These are phyloP conservation scores for Lasiosphaeria miniovina DNA, from an alignment of 495 filamentous ascomycete genomes.

Conservation along the genomic window DNA sequence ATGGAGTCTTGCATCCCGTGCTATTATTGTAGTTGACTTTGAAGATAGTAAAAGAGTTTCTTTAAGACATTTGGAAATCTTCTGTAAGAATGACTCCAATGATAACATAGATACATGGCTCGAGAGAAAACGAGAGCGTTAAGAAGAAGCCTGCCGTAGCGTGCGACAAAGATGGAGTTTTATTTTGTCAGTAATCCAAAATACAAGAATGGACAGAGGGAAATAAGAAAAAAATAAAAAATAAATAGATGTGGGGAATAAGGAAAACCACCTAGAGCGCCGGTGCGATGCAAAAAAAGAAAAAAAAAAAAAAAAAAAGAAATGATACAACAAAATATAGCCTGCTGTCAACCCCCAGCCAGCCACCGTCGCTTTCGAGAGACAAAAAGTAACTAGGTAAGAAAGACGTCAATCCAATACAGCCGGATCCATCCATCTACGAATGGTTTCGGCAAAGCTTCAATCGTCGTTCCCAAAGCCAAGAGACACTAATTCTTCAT, in stretches of 20 bases:
- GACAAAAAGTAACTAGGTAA: neutral
- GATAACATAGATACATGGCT: no score
- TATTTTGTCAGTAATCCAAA: neutral
- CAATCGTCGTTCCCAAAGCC: no score
- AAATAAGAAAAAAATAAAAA: conserved; percentile 1
- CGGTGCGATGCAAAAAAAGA: neutral
- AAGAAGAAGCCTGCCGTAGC: no score
- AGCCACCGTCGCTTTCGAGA: neutral
- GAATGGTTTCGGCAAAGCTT: no score
- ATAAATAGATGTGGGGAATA: neutral
- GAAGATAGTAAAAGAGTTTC: neutral
- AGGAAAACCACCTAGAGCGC: neutral
- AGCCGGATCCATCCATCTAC: no score
- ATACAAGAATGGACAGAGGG: conserved; percentile 1
- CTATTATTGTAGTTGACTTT: no score
- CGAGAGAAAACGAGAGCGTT: no score
- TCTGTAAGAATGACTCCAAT: no score
- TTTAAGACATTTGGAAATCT: neutral
- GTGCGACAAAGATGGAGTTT: neutral
- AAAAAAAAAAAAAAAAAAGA: conserved; percentile 1
- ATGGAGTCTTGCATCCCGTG: no score
- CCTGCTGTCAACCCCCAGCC: neutral
- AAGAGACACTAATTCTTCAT: no score
- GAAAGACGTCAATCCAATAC: neutral
- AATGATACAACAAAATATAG: neutral